Evolutionary conservation across 176 grass and related monocot genomes (phyloP).

Genomic region (Pharus latifolius): DNA sequence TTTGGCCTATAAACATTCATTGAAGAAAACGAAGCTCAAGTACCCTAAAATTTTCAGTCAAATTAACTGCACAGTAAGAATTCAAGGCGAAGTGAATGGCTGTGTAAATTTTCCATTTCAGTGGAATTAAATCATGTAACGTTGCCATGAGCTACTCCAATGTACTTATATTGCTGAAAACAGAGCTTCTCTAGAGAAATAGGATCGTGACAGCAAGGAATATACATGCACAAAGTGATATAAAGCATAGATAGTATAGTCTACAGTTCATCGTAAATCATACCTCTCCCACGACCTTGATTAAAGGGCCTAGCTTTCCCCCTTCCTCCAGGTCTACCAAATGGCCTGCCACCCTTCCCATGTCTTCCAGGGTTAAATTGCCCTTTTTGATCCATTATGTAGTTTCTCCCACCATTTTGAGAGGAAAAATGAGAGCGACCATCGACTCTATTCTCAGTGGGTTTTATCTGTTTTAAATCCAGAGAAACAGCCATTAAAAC

Average conservation of each 20-base stretch:
- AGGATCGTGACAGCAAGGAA: background rate
- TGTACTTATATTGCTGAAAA: background rate
- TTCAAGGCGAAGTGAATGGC: background rate
- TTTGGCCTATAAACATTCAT: background rate
- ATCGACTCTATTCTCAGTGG: constrained; percentile 20
- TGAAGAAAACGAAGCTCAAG: background rate
- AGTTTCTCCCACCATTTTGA: constrained; percentile 20
- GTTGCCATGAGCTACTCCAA: background rate
- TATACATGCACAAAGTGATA: background rate
- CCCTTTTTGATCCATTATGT: constrained; percentile 27
- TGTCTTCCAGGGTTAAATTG: constrained; percentile 33
- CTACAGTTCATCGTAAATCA: background rate
- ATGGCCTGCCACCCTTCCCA: constrained; percentile 27
- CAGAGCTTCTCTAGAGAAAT: background rate
- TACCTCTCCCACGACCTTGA: constrained; percentile 38
- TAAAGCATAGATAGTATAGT: background rate
- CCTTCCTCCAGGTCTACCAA: constrained; percentile 25
- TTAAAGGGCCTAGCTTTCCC: constrained; percentile 25
- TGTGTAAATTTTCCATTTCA: background rate
- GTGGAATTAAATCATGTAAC: background rate
- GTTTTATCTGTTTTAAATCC: constrained; percentile 30
- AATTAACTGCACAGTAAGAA: background rate
- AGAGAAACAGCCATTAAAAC: constrained; percentile 4
- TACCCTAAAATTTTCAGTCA: background rate
- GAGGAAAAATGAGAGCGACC: constrained; percentile 10